phyloP scores from a whole-genome alignment of 2,329 filamentous ascomycete species.

The Aspergillus bombycis region DNA sequence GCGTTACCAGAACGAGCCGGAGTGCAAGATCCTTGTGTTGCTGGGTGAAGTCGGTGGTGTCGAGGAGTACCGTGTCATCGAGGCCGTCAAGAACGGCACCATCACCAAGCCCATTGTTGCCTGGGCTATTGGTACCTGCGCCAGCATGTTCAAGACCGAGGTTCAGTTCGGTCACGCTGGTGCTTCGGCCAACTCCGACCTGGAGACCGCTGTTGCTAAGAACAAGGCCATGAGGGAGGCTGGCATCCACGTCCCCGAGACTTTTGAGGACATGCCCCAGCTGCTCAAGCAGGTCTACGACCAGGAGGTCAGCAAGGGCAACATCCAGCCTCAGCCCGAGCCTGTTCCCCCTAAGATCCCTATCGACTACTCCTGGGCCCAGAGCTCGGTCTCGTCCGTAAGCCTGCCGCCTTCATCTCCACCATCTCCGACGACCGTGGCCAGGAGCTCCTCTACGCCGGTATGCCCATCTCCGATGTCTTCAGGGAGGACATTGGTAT shows the following conservation, averaged over 20 bases:
- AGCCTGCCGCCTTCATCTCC: conserved; percentile 99
- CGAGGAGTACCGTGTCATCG: conserved; percentile 99
- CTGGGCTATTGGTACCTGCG: conserved; percentile 99
- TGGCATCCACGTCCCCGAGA: conserved; percentile 90
- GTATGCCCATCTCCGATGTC: conserved; percentile 99
- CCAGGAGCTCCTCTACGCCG: conserved; percentile 96
- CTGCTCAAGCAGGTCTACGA: conserved; percentile 82
- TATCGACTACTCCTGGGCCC: conserved; percentile 99
- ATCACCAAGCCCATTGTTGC: conserved; percentile 99
- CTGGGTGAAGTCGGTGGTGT: conserved; percentile 99
- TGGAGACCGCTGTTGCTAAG: conserved; percentile 95
- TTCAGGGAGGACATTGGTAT: conserved; percentile 99
- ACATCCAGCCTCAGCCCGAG: conserved; percentile 83
- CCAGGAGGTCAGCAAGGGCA: conserved; percentile 80
- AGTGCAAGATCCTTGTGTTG: conserved; percentile 95
- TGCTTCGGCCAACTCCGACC: conserved; percentile 98
- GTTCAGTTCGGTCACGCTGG: conserved; percentile 99
- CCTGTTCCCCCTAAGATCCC: conserved; percentile 97
- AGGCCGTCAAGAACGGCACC: conserved; percentile 89
- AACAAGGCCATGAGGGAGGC: conserved; percentile 96
- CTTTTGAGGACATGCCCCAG: conserved; percentile 90
- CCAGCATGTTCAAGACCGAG: conserved; percentile 99
- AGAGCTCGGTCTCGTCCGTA: conserved; percentile 98
- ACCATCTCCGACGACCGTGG: conserved; percentile 99
- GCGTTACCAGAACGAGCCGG: conserved; percentile 92